Evolutionary conservation across 2,329 filamentous ascomycete genomes (phyloP), one percentile per base, ranked within the genome.

Genomic region (Aspergillus sp.): DNA sequence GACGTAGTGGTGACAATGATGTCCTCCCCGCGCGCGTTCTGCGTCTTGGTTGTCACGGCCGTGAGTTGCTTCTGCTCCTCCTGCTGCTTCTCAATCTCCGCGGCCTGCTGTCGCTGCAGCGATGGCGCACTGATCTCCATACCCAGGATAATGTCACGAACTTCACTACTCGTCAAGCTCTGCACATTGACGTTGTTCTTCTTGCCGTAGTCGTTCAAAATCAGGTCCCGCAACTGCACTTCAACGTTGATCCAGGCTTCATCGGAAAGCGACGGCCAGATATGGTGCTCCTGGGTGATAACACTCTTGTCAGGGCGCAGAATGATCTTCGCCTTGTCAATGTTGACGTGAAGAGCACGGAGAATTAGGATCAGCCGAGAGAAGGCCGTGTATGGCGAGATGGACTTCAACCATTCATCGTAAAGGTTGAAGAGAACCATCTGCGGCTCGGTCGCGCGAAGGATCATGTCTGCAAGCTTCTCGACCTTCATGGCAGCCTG

Each of bases 181-280:
- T 94, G 94, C 8, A 93, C 91, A 60, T 98, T 98, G 74, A 98
- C 93, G 58, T 97, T 98, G 76, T 98, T 98, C 80, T 98, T 98
- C 80, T 97, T 98, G 64, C 93, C 93, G 65, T 98, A 98, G 65
- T 98, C 93, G 57, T 97, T 96, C 57, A 98, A 66, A 60, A 98
- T 98, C 55, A 98, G 74, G 74, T 98, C 93, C 66, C 93, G 85
- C 38, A 98, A 75, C 64, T 94, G 88, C 41, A 89, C 89, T 76
- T 98, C 93, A n/a, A 98, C 88, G 80, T 96, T 96, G 71, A 98
- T 93, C 93, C 93, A 98, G 53, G 95, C 90, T 59, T 98, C 93
- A 54, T 98, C 93, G 0, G 87, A 84, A 46, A 98, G 73, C 0
- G 88, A 85, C 1, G 93, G 93, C 93, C 93, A 98, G 64, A 98